Conservation (phyloP, 352 stramenopile species). For the Phytopythium vexans region DNA sequence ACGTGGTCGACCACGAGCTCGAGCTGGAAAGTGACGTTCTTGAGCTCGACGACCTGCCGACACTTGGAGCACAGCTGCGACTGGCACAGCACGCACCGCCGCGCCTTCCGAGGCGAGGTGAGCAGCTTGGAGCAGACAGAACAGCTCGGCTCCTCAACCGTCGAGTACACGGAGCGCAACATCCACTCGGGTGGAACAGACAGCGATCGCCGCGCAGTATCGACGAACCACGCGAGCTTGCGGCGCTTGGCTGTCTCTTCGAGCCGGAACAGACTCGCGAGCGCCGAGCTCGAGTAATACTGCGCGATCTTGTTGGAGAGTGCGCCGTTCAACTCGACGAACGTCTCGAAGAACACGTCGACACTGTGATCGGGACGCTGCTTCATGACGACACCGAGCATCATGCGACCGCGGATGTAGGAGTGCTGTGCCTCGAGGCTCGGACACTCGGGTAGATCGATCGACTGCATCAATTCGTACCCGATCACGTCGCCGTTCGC, state of each 20-base stretch:
- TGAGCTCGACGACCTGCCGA: slow-evolving; percentile 25
- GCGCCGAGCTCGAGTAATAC: background rate
- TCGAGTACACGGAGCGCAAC: no score
- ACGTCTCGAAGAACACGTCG: slow-evolving; percentile 28
- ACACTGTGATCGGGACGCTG: slow-evolving; percentile 13
- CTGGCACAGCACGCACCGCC: slow-evolving; percentile 21
- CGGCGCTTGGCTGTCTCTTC: background rate
- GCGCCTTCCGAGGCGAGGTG: no score
- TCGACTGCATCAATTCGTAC: slow-evolving; percentile 49
- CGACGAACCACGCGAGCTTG: background rate
- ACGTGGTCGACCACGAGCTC: slow-evolving; percentile 18
- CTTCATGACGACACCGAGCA: slow-evolving; percentile 21
- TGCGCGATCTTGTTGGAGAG: slow-evolving; percentile 1
- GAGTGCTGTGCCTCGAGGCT: slow-evolving; percentile 35
- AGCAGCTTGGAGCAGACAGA: no score
- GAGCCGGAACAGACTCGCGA: background rate
- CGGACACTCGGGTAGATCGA: slow-evolving; percentile 24
- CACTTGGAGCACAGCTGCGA: slow-evolving; percentile 35
- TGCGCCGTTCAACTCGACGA: background rate
- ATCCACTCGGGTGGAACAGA: background rate
- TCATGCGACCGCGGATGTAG: slow-evolving; percentile 33
- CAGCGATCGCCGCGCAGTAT: background rate
- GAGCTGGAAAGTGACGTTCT: slow-evolving; percentile 23
- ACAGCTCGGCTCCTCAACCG: no score
- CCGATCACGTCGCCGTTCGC: slow-evolving; percentile 27